phyloP scores from a whole-genome alignment of 768 basidiomycete genomes.

The Lepiota brunneoincarnata region DNA sequence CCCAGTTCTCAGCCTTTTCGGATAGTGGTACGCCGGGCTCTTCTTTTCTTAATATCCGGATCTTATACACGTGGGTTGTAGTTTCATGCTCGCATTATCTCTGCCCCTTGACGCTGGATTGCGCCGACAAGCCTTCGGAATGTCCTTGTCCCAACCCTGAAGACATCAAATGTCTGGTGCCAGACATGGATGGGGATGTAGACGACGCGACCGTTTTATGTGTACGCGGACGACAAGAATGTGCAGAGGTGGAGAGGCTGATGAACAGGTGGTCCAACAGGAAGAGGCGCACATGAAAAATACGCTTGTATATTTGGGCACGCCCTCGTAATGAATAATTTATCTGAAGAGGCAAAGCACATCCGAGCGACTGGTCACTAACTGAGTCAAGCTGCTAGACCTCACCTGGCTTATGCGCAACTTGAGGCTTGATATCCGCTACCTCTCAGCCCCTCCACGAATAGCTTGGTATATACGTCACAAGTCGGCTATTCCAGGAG shows the following conservation, averaged over 20 bases:
- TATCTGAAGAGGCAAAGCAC: background rate
- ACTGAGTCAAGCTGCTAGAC: background rate
- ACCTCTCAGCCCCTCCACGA: too few relatives aligned
- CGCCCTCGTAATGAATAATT: background rate
- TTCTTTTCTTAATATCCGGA: background rate
- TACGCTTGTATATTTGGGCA: background rate
- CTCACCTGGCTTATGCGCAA: background rate
- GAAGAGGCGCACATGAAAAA: slow-evolving; percentile 25
- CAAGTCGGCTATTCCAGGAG: background rate
- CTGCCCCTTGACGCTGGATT: slow-evolving; percentile 73
- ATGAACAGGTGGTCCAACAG: slow-evolving; percentile 34
- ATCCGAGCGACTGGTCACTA: background rate
- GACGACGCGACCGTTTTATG: slow-evolving; percentile 64
- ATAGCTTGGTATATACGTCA: too few relatives aligned
- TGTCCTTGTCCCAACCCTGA: slow-evolving; percentile 79
- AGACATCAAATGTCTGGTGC: slow-evolving; percentile 75
- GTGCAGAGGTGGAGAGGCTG: slow-evolving; percentile 57
- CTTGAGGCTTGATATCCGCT: too few relatives aligned
- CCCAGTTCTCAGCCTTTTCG: slow-evolving; percentile 65
- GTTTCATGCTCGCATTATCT: slow-evolving; percentile 74
- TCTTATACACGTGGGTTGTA: slow-evolving; percentile 22
- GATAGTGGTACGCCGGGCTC: slow-evolving; percentile 51
- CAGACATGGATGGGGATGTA: slow-evolving; percentile 50
- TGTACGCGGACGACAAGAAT: slow-evolving; percentile 63
- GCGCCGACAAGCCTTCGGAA: slow-evolving; percentile 57